Evolutionary conservation across 2,329 filamentous ascomycete species (phyloP).

Genomic region (Dothiorella sarmentorum): DNA sequence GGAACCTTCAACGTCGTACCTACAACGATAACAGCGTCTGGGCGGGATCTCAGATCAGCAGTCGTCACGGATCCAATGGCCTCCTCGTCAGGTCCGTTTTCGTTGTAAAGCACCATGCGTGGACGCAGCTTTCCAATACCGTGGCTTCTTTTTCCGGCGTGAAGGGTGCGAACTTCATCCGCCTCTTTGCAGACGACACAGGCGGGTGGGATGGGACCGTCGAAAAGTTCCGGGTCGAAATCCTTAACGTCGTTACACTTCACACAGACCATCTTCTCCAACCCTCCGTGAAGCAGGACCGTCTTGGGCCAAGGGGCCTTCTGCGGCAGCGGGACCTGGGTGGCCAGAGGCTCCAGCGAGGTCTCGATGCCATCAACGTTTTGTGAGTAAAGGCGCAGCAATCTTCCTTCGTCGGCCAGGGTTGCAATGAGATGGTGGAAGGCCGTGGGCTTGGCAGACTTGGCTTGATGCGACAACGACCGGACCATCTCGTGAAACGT

Average conservation of each 20-base stretch:
- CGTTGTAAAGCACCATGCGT: conserved; percentile 95
- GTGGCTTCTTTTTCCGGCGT: conserved; percentile 84
- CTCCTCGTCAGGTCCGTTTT: conserved; percentile 93
- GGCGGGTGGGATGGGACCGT: conserved; percentile 76
- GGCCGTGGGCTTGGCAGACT: conserved; percentile 72
- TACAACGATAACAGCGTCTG: conserved; percentile 90
- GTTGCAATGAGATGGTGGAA: conserved; percentile 95
- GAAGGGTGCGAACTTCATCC: conserved; percentile 70
- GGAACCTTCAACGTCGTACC: conserved; percentile 95
- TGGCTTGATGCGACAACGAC: conserved; percentile 75
- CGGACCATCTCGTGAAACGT: conserved; percentile 97
- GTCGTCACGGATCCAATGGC: conserved; percentile 89
- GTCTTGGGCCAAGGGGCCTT: conserved; percentile 93
- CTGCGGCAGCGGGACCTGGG: conserved; percentile 72
- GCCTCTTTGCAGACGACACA: conserved; percentile 71
- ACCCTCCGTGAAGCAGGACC: conserved; percentile 87
- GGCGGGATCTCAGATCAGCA: conserved; percentile 78
- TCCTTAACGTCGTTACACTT: conserved; percentile 78
- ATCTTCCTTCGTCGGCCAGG: conserved; percentile 77
- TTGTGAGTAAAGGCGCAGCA: conserved; percentile 90
- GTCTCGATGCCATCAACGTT: conserved; percentile 97
- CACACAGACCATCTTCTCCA: conserved; percentile 95
- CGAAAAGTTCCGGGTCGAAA: conserved; percentile 76
- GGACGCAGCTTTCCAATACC: conserved; percentile 87
- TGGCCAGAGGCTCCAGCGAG: conserved; percentile 72